Conservation (phyloP, 257 asterid genomes). For the Paulownia fortunei region DNA sequence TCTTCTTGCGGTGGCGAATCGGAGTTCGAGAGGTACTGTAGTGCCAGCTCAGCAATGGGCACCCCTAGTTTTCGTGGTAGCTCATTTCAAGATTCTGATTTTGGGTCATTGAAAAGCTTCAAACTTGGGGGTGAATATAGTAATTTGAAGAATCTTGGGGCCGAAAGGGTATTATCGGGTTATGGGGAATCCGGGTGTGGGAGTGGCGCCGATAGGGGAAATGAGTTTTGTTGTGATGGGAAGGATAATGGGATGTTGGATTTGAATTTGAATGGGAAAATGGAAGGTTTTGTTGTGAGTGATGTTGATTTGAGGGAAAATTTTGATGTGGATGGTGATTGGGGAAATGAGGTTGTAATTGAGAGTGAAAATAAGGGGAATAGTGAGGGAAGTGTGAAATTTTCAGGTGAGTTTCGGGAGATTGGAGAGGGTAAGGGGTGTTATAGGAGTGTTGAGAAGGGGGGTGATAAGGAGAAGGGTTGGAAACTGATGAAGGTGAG, state of each 20-base stretch:
- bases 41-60: slow-evolving; percentile 89
- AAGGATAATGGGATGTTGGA: slow-evolving; percentile 31
- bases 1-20: slow-evolving; percentile 86
- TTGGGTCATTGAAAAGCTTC: slow-evolving; percentile 66
- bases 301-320: slow-evolving; percentile 42
- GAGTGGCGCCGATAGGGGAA: slow-evolving; percentile 28
- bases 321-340: slow-evolving; percentile 44
- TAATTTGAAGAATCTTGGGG: slow-evolving; percentile 41
- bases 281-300: slow-evolving; percentile 36
- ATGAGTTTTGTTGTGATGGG: slow-evolving; percentile 38
- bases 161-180: slow-evolving; percentile 45
- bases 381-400: slow-evolving; percentile 11
- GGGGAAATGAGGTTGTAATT: slow-evolving; percentile 36
- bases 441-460: slow-evolving; percentile 18
- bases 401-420: slow-evolving; percentile 28
- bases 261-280: slow-evolving; percentile 38
- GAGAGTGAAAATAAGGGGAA: slow-evolving; percentile 29
- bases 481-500: slow-evolving; percentile 40
- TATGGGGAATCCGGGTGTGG: slow-evolving; percentile 31
- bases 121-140: slow-evolving; percentile 63
- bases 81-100: slow-evolving; percentile 64
- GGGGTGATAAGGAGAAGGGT: slow-evolving; percentile 32
- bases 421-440: slow-evolving; percentile 28
- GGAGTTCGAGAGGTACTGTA: slow-evolving; percentile 84
- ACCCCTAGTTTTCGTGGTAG: slow-evolving; percentile 75